These are phyloP conservation scores for Fusarium torulosum DNA, from an alignment of 2,329 filamentous ascomycete genomes.

Conservation along the genomic window DNA sequence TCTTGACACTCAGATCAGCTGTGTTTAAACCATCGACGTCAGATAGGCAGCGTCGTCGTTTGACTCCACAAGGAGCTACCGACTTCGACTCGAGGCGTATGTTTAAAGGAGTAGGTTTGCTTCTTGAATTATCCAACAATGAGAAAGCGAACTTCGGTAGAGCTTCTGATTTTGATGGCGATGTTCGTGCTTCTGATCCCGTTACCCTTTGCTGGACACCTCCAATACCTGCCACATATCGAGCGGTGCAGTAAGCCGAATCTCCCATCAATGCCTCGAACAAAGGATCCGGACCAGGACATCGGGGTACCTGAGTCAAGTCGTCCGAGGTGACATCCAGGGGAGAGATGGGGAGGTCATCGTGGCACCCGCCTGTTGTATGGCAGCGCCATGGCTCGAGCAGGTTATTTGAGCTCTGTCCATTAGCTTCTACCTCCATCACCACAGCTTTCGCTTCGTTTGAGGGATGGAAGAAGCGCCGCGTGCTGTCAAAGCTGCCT, in stretches of 20 bases:
- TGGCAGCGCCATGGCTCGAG: constrained; percentile 45
- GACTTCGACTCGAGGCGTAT: constrained; percentile 12
- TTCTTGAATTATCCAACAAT: constrained; percentile 9
- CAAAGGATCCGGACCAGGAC: constrained; percentile 38
- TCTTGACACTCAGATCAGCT: constrained; percentile 69
- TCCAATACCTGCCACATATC: constrained; percentile 1
- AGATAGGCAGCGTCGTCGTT: constrained; percentile 64
- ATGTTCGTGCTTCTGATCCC: not conserved
- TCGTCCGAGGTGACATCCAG: constrained; percentile 36
- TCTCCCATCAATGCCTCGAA: constrained; percentile 41
- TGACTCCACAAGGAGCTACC: constrained; percentile 50
- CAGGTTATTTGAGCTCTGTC: constrained; percentile 43
- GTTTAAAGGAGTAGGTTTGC: constrained; percentile 20
- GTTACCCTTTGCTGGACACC: not conserved
- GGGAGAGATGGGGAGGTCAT: constrained; percentile 38
- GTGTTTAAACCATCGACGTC: constrained; percentile 72
- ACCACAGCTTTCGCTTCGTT: constrained; percentile 44
- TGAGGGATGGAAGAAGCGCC: constrained; percentile 39
- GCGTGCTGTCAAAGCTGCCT: constrained; percentile 38
- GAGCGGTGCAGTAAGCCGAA: constrained; percentile 2
- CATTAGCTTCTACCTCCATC: constrained; percentile 46
- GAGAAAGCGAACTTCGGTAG: constrained; percentile 33
- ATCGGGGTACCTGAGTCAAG: constrained; percentile 42
- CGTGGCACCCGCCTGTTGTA: constrained; percentile 38
- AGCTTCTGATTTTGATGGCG: constrained; percentile 4